A percentile compares a stretch with the other conserved stretches of the same genome.
phyloP scores from a whole-genome alignment of 305 asterid genomes.

The Lippia alba region DNA sequence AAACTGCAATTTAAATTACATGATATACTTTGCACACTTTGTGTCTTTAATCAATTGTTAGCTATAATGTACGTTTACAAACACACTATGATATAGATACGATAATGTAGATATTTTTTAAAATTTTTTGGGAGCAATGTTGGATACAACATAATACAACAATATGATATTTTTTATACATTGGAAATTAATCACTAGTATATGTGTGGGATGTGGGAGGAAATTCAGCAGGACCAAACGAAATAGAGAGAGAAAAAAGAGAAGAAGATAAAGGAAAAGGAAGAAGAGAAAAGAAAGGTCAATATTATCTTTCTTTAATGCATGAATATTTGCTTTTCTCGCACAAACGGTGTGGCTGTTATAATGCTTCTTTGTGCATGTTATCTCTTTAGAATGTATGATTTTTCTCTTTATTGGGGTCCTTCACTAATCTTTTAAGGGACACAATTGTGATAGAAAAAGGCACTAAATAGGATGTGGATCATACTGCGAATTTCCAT shows the following conservation, averaged over 20 bases:
- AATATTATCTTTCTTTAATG: conserved; percentile 17
- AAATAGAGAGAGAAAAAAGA: too few relatives aligned
- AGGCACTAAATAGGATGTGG: conserved; percentile 16
- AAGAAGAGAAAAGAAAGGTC: neutral
- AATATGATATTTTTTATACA: neutral
- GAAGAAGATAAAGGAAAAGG: neutral
- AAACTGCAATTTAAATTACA: too few relatives aligned
- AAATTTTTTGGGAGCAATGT: too few relatives aligned
- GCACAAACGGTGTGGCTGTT: neutral
- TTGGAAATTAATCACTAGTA: neutral
- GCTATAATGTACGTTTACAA: too few relatives aligned
- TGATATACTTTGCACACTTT: too few relatives aligned
- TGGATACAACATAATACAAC: too few relatives aligned
- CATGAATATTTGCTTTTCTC: neutral
- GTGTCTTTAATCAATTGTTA: too few relatives aligned
- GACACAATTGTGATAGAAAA: neutral
- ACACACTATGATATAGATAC: too few relatives aligned
- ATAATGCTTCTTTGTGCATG: neutral
- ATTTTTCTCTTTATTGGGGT: neutral
- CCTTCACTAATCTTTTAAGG: neutral
- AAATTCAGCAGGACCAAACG: neutral
- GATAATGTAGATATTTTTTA: too few relatives aligned
- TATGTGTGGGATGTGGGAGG: neutral
- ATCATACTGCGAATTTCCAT: neutral
- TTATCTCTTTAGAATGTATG: neutral